These are phyloP conservation scores for Sarocladium brachiariae DNA, from an alignment of 2,329 filamentous ascomycete genomes.

Conservation along the genomic window DNA sequence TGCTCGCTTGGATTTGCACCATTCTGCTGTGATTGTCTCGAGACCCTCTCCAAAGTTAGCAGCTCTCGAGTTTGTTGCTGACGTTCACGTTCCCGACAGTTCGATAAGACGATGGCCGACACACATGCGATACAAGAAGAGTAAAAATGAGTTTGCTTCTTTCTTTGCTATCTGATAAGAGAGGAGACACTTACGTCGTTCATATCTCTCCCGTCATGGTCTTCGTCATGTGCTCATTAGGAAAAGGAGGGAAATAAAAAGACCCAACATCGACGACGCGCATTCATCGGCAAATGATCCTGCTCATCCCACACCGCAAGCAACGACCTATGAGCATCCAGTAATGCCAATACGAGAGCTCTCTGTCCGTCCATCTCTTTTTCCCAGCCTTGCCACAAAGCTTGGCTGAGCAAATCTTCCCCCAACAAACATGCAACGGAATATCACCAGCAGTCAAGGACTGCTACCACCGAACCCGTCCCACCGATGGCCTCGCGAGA, in stretches of 20 bases:
- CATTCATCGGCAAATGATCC: no score
- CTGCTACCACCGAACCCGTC: neutral
- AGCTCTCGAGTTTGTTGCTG: no score
- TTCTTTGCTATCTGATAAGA: neutral
- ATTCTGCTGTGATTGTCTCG: no score
- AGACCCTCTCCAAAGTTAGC: no score
- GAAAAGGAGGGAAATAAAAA: neutral
- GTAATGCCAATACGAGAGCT: neutral
- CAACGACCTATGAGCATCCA: neutral
- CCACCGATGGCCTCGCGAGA: conserved; percentile 4
- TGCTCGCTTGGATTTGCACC: no score
- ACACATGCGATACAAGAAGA: neutral
- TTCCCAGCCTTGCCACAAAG: neutral
- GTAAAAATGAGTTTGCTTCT: neutral
- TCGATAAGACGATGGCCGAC: no score
- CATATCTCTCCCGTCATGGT: conserved; percentile 7
- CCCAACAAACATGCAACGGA: no score
- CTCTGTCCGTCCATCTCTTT: neutral
- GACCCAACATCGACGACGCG: neutral
- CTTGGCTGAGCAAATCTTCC: no score
- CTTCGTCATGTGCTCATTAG: conserved; percentile 6
- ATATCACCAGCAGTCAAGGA: neutral
- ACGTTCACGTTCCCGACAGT: no score
- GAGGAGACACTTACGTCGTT: neutral
- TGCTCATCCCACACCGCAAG: neutral